Base-by-base conservation (phyloP, 345 rosid genomes). In the Corchorus olitorius region DNA sequence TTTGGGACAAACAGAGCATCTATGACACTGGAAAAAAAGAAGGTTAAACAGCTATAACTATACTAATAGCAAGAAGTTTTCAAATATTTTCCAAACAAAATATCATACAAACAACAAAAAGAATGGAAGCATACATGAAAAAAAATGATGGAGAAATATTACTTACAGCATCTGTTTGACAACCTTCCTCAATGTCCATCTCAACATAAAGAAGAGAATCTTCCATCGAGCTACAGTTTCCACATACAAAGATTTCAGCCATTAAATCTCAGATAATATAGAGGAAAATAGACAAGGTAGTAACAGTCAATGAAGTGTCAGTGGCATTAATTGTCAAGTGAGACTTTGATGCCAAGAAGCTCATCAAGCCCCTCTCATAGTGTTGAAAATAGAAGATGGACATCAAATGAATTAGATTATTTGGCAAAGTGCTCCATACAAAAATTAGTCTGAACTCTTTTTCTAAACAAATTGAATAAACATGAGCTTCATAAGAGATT, bases 211-310 rank as follows among this genome's bases (percentile, higher is more conserved):
- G 88, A 80, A 93, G 89, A 48, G 89, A 78, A 71, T 93, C 95
- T 84, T 87, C 94, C 81, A 84, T 48, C 71, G 92, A 83, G 70
- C 97, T 92, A 82, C 83, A 83, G 69, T 63, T 78, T 35, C 49
- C 10, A 79, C 78, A 46, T 45, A 63, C 33, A 76, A n/a, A 62
- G 43, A 70, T 16, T 66, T 61, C 12, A 53, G 75, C 76, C 79
- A 77, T 15, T 65, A 20, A 50, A 69, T 71, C 58, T 53, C 63
- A 46, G 27, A 65, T 45, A 74, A 62, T 45, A 34, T 50, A 69
- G 27, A 33, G 59, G 59, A 69, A 69, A 4, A 34, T 11, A 54
- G 35, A 71, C 7, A 71, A 19, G 35, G 75, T 8, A 39, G 63
- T 54, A 43, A 54, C 16, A 69, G 33, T 50, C 22, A 50, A 50